A percentile compares a stretch with the other conserved stretches of the same genome.
Evolutionary conservation across 805 yeast genomes (phyloP).

Genomic region (Zygotorulaspora sp.): DNA sequence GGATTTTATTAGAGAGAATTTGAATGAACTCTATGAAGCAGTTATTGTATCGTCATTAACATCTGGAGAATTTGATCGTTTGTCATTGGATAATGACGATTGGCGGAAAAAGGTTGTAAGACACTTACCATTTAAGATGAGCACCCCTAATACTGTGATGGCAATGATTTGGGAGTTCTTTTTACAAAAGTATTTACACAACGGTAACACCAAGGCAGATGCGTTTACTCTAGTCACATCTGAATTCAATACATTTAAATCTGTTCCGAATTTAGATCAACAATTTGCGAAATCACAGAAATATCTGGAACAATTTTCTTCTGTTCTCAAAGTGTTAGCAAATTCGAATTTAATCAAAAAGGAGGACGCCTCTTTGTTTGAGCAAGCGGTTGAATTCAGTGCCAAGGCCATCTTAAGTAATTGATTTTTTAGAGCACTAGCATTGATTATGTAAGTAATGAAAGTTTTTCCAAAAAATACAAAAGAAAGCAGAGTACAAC

Average conservation of each 20-base stretch:
- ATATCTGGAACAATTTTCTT: constrained; percentile 21
- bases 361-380: constrained; percentile 21
- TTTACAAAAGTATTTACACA: constrained; percentile 34
- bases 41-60: constrained; percentile 47
- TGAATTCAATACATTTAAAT: constrained; percentile 30
- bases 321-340: constrained; percentile 19
- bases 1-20: constrained; percentile 45
- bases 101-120: constrained; percentile 55
- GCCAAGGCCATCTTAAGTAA: constrained; percentile 17
- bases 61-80: constrained; percentile 57
- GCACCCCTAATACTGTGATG: constrained; percentile 55
- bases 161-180: constrained; percentile 41
- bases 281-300: constrained; percentile 25
- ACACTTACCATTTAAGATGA: constrained; percentile 56
- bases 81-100: constrained; percentile 40
- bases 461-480: not conserved
- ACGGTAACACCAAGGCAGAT: constrained; percentile 33
- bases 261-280: constrained; percentile 29
- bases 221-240: constrained; percentile 29
- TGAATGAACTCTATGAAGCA: constrained; percentile 53
- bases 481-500: too few relatives aligned
- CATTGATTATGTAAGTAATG: constrained; percentile 11
- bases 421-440: too few relatives aligned
- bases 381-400: constrained; percentile 26
- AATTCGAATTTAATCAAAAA: constrained; percentile 18